Percentiles rank a stretch among this genome's conserved stretches.
phyloP scores from a whole-genome alignment of 768 basidiomycete species.

The Termitomyces sp. region DNA sequence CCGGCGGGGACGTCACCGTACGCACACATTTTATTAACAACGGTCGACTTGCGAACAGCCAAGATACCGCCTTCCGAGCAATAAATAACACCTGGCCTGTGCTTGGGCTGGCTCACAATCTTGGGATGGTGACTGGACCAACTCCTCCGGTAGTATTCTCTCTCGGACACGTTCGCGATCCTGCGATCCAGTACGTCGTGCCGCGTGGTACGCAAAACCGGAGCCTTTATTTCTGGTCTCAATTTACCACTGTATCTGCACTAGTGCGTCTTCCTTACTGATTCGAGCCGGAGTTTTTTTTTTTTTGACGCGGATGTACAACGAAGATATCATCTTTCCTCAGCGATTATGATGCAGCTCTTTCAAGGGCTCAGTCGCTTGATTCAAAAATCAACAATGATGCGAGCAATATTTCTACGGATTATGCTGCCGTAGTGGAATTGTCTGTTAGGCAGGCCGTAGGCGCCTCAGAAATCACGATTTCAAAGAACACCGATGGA shows the following conservation, averaged over 20 bases:
- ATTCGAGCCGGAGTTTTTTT: slow-evolving; percentile 4
- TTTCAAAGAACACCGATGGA: slow-evolving; percentile 40
- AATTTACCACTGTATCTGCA: slow-evolving; percentile 27
- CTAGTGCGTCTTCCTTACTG: slow-evolving; percentile 29
- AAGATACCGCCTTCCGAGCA: slow-evolving; percentile 54
- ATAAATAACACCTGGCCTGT: slow-evolving; percentile 56
- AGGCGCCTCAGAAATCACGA: slow-evolving; percentile 47
- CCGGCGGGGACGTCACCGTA: slow-evolving; percentile 46
- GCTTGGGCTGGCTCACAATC: slow-evolving; percentile 54
- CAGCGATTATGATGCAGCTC: slow-evolving; percentile 37
- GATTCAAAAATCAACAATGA: slow-evolving; percentile 42
- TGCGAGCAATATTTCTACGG: slow-evolving; percentile 41
- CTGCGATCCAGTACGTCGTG: slow-evolving; percentile 40
- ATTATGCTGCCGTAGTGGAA: slow-evolving; percentile 45
- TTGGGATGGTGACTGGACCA: slow-evolving; percentile 37
- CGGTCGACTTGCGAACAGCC: slow-evolving; percentile 44
- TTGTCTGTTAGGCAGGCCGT: slow-evolving; percentile 51
- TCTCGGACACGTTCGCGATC: slow-evolving; percentile 47
- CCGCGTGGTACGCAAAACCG: slow-evolving; percentile 33
- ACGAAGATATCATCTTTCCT: slow-evolving; percentile 35
- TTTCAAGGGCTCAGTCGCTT: slow-evolving; percentile 37
- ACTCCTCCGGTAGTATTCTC: slow-evolving; percentile 41
- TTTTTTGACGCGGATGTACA: slow-evolving; percentile 9
- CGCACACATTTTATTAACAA: slow-evolving; percentile 57
- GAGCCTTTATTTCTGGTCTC: slow-evolving; percentile 39